These are phyloP conservation scores for Podaxis rugospora DNA, from an alignment of 768 basidiomycete genomes.

Conservation along the genomic window DNA sequence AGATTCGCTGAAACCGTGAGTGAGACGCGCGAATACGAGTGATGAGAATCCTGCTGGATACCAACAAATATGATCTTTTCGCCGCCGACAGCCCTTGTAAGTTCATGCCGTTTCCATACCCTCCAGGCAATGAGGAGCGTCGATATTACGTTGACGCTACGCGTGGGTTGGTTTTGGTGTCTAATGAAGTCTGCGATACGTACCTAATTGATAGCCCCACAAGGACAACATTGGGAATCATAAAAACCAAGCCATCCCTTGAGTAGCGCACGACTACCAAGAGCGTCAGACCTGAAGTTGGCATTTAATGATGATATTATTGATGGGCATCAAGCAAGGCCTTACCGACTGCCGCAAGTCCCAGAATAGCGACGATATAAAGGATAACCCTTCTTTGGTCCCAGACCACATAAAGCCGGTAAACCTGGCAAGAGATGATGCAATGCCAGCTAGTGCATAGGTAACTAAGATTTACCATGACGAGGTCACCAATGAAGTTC, in stretches of 20 bases:
- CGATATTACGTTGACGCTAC: neutral
- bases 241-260: neutral
- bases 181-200: neutral
- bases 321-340: neutral
- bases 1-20: neutral
- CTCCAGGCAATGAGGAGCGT: neutral
- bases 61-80: neutral
- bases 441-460: neutral
- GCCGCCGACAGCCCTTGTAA: neutral
- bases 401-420: slow-evolving; percentile 2
- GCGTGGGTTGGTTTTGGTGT: neutral
- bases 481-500: neutral
- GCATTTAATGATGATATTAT: neutral
- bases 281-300: neutral
- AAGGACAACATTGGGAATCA: neutral
- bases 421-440: neutral
- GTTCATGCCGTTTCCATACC: neutral
- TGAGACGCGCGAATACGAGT: neutral
- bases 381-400: neutral
- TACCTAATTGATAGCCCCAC: neutral
- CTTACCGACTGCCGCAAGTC: neutral
- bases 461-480: neutral
- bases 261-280: neutral
- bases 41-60: neutral
- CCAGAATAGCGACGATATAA: neutral